Percentiles rank a stretch among this genome's conserved stretches.
Conservation (phyloP, 2,329 filamentous ascomycete genomes). For the Colletotrichum noveboracense region DNA sequence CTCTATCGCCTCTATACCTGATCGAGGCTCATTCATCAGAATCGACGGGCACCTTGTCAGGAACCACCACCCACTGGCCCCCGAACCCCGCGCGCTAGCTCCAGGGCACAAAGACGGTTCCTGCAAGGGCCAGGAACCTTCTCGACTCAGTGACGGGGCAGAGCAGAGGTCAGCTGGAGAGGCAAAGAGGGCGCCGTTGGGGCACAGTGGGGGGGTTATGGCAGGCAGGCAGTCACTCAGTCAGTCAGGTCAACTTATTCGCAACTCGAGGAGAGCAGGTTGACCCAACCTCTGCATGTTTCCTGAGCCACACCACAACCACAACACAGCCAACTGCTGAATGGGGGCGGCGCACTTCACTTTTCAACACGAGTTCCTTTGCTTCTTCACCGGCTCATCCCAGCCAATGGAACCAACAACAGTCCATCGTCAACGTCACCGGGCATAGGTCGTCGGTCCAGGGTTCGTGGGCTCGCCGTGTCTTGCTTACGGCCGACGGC, state of each 20-base stretch:
- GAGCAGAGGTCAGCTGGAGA: background rate
- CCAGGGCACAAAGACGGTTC: background rate
- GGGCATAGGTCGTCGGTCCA: background rate
- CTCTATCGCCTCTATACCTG: background rate
- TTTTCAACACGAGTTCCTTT: background rate
- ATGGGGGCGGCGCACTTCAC: background rate
- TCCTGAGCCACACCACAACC: background rate
- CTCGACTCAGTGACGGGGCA: background rate
- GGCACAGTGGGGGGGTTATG: background rate
- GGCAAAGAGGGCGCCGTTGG: background rate
- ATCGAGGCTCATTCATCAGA: background rate
- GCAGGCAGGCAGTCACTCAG: background rate
- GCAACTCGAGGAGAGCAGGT: background rate
- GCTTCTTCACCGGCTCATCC: background rate
- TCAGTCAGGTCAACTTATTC: background rate
- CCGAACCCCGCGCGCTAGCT: background rate
- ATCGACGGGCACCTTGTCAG: background rate
- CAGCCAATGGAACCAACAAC: background rate
- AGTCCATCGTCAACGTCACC: background rate
- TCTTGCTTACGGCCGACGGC: background rate
- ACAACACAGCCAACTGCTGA: background rate
- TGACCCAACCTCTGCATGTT: background rate
- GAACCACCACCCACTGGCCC: background rate
- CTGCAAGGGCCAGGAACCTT: slow-evolving; percentile 3
- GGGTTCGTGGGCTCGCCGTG: background rate